phyloP scores from a whole-genome alignment of 768 basidiomycete genomes.

The Leccinum longicurvipes region DNA sequence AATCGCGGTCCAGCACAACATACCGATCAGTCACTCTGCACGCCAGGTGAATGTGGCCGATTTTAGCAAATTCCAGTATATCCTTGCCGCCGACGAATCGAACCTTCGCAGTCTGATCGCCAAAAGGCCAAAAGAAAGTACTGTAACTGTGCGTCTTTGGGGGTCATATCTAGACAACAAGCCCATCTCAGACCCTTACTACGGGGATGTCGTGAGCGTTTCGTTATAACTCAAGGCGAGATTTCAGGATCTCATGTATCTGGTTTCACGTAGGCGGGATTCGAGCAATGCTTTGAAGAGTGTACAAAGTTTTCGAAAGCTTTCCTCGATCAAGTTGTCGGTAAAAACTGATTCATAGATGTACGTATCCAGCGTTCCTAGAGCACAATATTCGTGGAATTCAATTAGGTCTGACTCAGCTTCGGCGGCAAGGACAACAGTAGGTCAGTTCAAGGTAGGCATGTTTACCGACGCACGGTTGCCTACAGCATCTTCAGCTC shows the following conservation, averaged over 20 bases:
- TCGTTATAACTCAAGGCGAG: not conserved
- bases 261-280: slow-evolving; percentile 50
- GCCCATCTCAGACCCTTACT: slow-evolving; percentile 84
- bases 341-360: slow-evolving; percentile 23
- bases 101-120: slow-evolving; percentile 65
- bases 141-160: slow-evolving; percentile 72
- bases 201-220: slow-evolving; percentile 57
- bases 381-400: slow-evolving; percentile 6
- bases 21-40: slow-evolving; percentile 68
- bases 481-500: slow-evolving; percentile 77
- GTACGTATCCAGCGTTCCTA: not conserved
- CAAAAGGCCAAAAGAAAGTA: slow-evolving; percentile 49
- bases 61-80: slow-evolving; percentile 75
- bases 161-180: slow-evolving; percentile 70
- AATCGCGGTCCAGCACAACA: slow-evolving; percentile 49
- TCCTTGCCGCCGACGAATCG: slow-evolving; percentile 78
- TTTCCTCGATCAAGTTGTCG: slow-evolving; percentile 66
- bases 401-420: slow-evolving; percentile 1
- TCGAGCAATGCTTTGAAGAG: slow-evolving; percentile 76
- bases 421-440: not conserved
- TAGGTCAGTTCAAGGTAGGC: slow-evolving; percentile 61
- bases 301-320: slow-evolving; percentile 73
- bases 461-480: slow-evolving; percentile 81
- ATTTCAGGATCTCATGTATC: not conserved
- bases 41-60: slow-evolving; percentile 65